Conservation (phyloP, 164 flowering plant genomes). For the Akebia trifoliata region DNA sequence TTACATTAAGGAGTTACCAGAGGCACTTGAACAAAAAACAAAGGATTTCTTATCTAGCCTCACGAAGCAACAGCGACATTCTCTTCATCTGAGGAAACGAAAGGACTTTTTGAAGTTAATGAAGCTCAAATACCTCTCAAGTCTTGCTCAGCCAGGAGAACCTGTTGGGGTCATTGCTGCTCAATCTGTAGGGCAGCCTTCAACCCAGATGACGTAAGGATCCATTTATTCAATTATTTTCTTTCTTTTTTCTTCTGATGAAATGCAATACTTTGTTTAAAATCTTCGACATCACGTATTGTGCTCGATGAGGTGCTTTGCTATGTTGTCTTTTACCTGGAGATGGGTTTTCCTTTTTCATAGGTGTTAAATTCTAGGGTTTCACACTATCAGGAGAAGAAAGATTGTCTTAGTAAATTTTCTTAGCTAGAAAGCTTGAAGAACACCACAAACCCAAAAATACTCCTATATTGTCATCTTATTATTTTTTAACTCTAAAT, state of each 20-base stretch:
- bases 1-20: conserved; percentile 53
- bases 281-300: neutral
- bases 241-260: neutral
- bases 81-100: conserved; percentile 16
- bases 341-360: conserved; percentile 1
- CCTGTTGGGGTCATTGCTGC: conserved; percentile 97
- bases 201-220: conserved; percentile 98
- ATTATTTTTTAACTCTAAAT: too few relatives aligned
- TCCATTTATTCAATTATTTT: conserved; percentile 4
- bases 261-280: neutral
- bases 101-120: conserved; percentile 50
- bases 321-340: neutral
- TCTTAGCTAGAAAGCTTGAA: too few relatives aligned
- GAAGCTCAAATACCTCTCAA: conserved; percentile 58
- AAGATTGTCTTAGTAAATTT: too few relatives aligned
- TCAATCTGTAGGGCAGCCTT: conserved; percentile 96
- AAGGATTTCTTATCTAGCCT: conserved; percentile 25
- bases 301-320: neutral
- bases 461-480: too few relatives aligned
- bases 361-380: neutral
- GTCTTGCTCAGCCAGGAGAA: conserved; percentile 95
- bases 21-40: conserved; percentile 37
- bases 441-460: too few relatives aligned
- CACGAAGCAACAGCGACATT: conserved; percentile 13
- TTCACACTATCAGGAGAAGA: too few relatives aligned